These are phyloP conservation scores for Epithemia pelagica DNA, from an alignment of 108 stramenopile genomes.

Conservation along the genomic window DNA sequence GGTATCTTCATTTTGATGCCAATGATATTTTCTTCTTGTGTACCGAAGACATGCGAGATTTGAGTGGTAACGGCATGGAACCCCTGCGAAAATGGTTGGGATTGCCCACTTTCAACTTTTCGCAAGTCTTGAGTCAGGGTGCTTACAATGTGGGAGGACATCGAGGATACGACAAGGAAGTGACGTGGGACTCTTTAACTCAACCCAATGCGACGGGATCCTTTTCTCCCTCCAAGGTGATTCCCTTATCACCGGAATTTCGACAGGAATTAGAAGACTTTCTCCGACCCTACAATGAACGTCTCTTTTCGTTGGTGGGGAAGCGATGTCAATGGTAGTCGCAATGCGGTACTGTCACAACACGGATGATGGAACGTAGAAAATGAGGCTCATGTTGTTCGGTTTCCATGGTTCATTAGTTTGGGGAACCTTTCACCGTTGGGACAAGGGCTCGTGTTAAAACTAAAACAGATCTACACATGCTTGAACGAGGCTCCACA, in stretches of 20 bases:
- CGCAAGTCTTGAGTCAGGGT: slow-evolving; percentile 36
- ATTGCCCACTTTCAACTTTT: slow-evolving; percentile 54
- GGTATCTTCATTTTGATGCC: slow-evolving; percentile 53
- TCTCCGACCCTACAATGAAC: slow-evolving; percentile 70
- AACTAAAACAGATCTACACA: too few relatives aligned
- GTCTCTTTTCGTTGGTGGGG: slow-evolving; percentile 63
- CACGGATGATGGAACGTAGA: too few relatives aligned
- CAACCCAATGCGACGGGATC: slow-evolving; percentile 11
- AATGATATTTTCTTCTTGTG: slow-evolving; percentile 60
- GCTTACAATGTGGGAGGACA: slow-evolving; percentile 76
- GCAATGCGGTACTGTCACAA: too few relatives aligned
- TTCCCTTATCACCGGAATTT: slow-evolving; percentile 59
- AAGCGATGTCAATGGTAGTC: slow-evolving; percentile 60
- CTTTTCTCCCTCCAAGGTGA: slow-evolving; percentile 12
- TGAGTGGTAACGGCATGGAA: slow-evolving; percentile 30
- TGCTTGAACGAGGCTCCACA: too few relatives aligned
- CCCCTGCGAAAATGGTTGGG: slow-evolving; percentile 59
- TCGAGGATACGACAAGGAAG: slow-evolving; percentile 69
- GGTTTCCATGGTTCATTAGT: too few relatives aligned
- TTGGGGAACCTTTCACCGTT: too few relatives aligned
- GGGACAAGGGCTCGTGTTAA: too few relatives aligned
- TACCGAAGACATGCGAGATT: slow-evolving; percentile 61
- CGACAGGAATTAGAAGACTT: slow-evolving; percentile 51
- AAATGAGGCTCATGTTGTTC: too few relatives aligned
- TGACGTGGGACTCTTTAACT: slow-evolving; percentile 42